These are phyloP conservation scores for Claviceps sp. DNA, from an alignment of 2,329 filamentous ascomycete genomes.

Conservation along the genomic window DNA sequence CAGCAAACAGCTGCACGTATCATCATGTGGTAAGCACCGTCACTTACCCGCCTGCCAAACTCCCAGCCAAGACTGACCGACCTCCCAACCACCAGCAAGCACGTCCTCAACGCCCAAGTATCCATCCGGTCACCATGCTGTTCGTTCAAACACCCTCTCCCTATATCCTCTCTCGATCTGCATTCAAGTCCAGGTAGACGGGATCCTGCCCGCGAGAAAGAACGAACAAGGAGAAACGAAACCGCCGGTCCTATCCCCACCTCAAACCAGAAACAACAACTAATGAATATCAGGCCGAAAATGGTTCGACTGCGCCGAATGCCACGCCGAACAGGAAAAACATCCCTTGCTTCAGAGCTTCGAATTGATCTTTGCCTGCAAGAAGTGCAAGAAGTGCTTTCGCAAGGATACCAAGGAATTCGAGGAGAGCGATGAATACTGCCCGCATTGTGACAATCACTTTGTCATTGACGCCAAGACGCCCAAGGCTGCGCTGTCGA, in stretches of 20 bases:
- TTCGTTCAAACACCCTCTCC: constrained; percentile 29
- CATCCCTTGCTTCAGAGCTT: constrained; percentile 64
- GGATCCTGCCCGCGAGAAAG: neutral
- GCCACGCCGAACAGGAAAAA: constrained; percentile 68
- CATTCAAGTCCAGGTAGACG: neutral
- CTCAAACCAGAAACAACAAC: neutral
- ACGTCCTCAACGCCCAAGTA: constrained; percentile 96
- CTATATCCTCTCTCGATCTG: neutral
- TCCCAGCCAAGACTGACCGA: neutral
- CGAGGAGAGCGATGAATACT: constrained; percentile 96
- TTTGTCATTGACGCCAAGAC: constrained; percentile 83
- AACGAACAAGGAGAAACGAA: neutral
- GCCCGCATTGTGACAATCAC: constrained; percentile 97
- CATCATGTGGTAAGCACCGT: constrained; percentile 23
- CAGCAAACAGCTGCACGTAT: neutral
- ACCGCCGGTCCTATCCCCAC: neutral
- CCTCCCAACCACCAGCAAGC: constrained; percentile 52
- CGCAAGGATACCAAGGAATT: constrained; percentile 86
- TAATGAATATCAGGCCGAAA: constrained; percentile 53
- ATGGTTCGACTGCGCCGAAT: constrained; percentile 98
- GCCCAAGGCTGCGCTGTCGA: constrained; percentile 67
- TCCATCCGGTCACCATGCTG: constrained; percentile 92
- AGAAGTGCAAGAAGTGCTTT: constrained; percentile 98
- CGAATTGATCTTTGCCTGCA: constrained; percentile 94
- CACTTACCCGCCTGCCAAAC: neutral